phyloP scores from a whole-genome alignment of 331 rosid genomes.

The Erythrophleum ivorense region DNA sequence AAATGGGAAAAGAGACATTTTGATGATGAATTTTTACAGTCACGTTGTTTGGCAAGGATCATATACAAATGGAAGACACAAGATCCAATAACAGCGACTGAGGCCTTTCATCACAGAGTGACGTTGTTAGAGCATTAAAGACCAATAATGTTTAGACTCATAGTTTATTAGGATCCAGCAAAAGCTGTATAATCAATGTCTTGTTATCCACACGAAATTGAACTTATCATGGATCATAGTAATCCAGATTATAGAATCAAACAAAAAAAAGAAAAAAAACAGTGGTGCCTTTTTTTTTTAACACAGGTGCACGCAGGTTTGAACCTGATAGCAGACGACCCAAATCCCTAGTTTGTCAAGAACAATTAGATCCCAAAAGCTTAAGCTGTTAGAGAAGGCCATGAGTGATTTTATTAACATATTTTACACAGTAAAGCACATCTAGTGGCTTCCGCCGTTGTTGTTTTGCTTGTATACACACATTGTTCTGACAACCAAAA shows the following conservation, averaged over 20 bases:
- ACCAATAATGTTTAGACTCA: neutral
- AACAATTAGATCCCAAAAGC: neutral
- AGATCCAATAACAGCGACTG: too few species aligned
- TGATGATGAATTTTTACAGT: neutral
- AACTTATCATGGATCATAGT: neutral
- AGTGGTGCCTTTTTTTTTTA: neutral
- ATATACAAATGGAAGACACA: neutral
- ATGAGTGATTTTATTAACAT: neutral
- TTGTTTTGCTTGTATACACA: neutral
- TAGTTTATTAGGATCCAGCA: neutral
- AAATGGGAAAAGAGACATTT: neutral
- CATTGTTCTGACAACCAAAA: neutral
- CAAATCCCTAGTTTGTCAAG: neutral
- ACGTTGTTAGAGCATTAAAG: too few species aligned
- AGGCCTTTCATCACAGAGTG: too few species aligned
- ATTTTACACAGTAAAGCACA: neutral
- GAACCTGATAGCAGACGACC: neutral
- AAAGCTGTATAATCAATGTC: neutral
- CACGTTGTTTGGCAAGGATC: neutral
- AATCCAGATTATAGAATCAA: neutral
- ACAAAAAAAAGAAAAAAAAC: too few species aligned
- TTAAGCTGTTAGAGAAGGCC: neutral
- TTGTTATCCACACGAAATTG: neutral
- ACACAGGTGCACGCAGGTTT: neutral
- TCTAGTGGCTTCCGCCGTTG: neutral